A percentile compares a stretch with the other conserved stretches of the same genome.
phyloP scores from a whole-genome alignment of 768 basidiomycete species.

The Tricholoma saponaceum region DNA sequence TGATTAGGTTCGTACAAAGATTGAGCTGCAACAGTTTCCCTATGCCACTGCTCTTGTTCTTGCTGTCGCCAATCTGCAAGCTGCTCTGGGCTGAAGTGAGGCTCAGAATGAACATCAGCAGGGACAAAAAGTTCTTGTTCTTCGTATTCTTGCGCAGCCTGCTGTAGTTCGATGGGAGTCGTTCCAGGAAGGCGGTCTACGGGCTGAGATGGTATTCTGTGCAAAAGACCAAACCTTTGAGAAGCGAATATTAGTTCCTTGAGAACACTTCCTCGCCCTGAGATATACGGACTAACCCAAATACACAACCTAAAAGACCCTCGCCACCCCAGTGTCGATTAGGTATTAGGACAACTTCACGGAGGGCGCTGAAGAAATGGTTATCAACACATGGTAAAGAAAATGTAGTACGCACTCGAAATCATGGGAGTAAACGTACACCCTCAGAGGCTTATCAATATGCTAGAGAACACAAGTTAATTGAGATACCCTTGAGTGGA shows the following conservation, averaged over 20 bases:
- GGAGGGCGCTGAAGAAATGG: slow-evolving; percentile 58
- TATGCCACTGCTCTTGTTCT: slow-evolving; percentile 27
- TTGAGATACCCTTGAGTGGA: slow-evolving; percentile 4
- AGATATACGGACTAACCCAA: slow-evolving; percentile 59
- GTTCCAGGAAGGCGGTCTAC: slow-evolving; percentile 53
- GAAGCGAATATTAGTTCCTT: background rate
- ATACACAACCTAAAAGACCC: slow-evolving; percentile 91
- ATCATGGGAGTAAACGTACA: slow-evolving; percentile 96
- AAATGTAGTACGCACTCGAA: slow-evolving; percentile 68
- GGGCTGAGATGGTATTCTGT: slow-evolving; percentile 84
- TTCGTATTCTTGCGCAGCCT: slow-evolving; percentile 48
- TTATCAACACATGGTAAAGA: slow-evolving; percentile 3
- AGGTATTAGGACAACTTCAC: slow-evolving; percentile 92
- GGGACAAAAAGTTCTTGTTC: slow-evolving; percentile 72
- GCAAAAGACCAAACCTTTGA: slow-evolving; percentile 80
- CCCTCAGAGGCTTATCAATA: slow-evolving; percentile 86
- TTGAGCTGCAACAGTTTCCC: slow-evolving; percentile 19
- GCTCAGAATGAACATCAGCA: slow-evolving; percentile 46
- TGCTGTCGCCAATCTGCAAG: slow-evolving; percentile 26
- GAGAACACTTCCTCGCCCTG: slow-evolving; percentile 4
- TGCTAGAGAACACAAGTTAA: slow-evolving; percentile 47
- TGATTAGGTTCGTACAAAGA: slow-evolving; percentile 10
- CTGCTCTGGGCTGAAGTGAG: slow-evolving; percentile 20
- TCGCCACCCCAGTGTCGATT: slow-evolving; percentile 98
- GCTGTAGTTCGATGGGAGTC: slow-evolving; percentile 52